A percentile compares a stretch with the other conserved stretches of the same genome.
These are phyloP conservation scores for Tetraselmis chui DNA, from an alignment of 139 green algal genomes.

Conservation along the genomic window DNA sequence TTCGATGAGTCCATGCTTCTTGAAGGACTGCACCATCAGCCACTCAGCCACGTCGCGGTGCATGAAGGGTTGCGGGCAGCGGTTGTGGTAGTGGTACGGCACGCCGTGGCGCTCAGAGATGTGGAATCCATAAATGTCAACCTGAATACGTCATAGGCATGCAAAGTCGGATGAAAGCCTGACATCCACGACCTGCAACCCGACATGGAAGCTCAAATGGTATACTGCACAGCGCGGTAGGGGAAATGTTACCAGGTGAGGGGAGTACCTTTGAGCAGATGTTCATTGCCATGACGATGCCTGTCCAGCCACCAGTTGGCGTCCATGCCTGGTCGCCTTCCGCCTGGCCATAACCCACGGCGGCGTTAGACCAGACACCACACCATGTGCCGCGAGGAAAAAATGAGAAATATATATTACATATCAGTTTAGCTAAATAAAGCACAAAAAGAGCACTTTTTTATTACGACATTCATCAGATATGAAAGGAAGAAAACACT, in stretches of 20 bases:
- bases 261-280: background rate
- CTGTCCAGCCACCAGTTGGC: conserved; percentile 1
- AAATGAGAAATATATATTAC: too few relatives aligned
- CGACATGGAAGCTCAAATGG: too few relatives aligned
- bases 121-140: conserved; percentile 4
- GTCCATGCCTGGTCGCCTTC: background rate
- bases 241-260: background rate
- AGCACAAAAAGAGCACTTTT: too few relatives aligned
- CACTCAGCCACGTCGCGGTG: conserved; percentile 1
- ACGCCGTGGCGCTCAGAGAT: background rate
- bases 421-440: too few relatives aligned
- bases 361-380: too few relatives aligned
- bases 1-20: background rate
- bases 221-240: background rate
- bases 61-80: conserved; percentile 2
- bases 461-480: too few relatives aligned
- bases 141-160: too few relatives aligned
- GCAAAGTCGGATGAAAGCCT: too few relatives aligned
- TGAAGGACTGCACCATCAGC: conserved; percentile 4
- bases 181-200: too few relatives aligned
- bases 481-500: too few relatives aligned
- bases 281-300: conserved; percentile 1
- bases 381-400: too few relatives aligned
- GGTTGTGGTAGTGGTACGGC: conserved; percentile 7
- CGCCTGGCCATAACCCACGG: too few relatives aligned